Evolutionary conservation across 495 filamentous ascomycete genomes (phyloP), one percentile per base, ranked within the genome.

Genomic region (Polyplosphaeria fusca): DNA sequence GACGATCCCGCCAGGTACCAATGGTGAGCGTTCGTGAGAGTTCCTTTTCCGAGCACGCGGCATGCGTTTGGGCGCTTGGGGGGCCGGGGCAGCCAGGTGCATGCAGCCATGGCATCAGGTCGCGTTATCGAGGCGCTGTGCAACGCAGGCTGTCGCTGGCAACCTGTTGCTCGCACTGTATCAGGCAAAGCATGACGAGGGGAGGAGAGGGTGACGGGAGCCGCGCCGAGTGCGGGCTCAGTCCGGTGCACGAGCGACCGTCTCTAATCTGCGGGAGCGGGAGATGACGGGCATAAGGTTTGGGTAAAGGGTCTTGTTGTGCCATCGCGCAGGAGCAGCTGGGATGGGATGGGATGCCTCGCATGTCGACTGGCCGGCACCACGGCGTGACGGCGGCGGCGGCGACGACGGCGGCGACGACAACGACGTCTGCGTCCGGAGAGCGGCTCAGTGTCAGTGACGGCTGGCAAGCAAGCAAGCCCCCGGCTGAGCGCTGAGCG

Each of bases 211-310:
- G n/a, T n/a, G n/a, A n/a, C n/a, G n/a, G n/a, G n/a, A n/a, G n/a
- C n/a, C n/a, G n/a, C n/a, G n/a, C n/a, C n/a, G 28, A 18, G 9
- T 16, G 30, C 75, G 66, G 84, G 32, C 19, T 39, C 30, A 38
- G 12, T 50, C 24, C 22, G 38, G 48, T 40, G 46, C 56, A 27
- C 48, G 30, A 45, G 27, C 32, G 13, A 24, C 7, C 28, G 14
- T 5, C 37, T 39, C 18, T 12, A 24, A 13, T 47, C 14, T 57
- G 60, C 52, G 60, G 60, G 58, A 62, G 48, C 60, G 60, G 60
- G 60, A 63, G 54, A 63, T 63, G 60, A 63, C 60, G 53, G 47
- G 60, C 60, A 63, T 63, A 57, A 58, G 25, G 59, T 57, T 55
- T 52, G 26, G 49, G 19, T 9, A 55, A 60, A 60, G 47, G 58